These are phyloP conservation scores for Sporisorium reilianum DNA, from an alignment of 1,284 basidiomycete genomes.

Conservation along the genomic window DNA sequence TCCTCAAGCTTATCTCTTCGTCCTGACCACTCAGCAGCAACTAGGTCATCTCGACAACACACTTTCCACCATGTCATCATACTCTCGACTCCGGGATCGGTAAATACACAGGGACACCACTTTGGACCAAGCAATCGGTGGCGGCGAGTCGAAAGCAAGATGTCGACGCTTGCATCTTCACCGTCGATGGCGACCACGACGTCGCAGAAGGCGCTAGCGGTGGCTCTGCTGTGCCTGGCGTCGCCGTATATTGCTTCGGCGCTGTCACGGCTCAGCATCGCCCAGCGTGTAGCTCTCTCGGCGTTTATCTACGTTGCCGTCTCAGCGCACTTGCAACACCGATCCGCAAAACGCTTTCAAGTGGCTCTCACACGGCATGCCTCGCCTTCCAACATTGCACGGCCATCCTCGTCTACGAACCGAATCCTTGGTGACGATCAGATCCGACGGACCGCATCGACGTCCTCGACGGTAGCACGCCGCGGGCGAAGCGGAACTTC, in stretches of 20 bases:
- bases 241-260: slow-evolving; percentile 14
- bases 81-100: neutral
- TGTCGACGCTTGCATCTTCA: neutral
- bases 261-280: slow-evolving; percentile 12
- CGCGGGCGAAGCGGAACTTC: neutral
- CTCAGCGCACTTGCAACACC: slow-evolving; percentile 24
- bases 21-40: neutral
- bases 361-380: neutral
- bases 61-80: slow-evolving; percentile 4
- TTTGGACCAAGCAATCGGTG: neutral
- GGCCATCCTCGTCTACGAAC: too few relatives aligned
- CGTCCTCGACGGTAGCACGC: neutral
- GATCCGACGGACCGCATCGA: neutral
- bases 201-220: slow-evolving; percentile 1
- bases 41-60: neutral
- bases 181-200: neutral
- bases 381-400: neutral
- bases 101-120: neutral
- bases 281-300: slow-evolving; percentile 4
- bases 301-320: slow-evolving; percentile 12
- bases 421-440: too few relatives aligned
- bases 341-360: slow-evolving; percentile 21
- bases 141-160: neutral
- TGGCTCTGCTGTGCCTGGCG: slow-evolving; percentile 4
- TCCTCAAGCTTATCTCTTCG: neutral